Percentiles rank a stretch among this genome's conserved stretches.
phyloP scores from a whole-genome alignment of 805 yeast species.

The Ogataea corticis region DNA sequence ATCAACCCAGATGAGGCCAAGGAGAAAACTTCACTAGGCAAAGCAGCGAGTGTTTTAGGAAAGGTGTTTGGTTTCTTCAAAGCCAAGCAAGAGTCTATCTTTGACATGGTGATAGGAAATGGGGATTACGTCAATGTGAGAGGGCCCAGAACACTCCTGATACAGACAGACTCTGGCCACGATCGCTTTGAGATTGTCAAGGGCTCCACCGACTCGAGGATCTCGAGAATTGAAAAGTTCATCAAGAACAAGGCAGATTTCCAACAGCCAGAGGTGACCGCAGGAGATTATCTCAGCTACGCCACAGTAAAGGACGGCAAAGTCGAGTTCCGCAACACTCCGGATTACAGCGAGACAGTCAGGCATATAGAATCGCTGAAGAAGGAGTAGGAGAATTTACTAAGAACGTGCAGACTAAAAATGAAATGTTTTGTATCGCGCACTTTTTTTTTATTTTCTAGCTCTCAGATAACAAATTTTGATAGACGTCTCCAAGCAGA shows the following conservation, averaged over 20 bases:
- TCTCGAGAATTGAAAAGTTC: conserved; percentile 24
- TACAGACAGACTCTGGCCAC: conserved; percentile 44
- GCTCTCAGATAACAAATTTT: not conserved
- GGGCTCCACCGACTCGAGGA: not conserved
- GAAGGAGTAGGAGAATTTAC: conserved; percentile 8
- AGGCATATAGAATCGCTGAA: conserved; percentile 30
- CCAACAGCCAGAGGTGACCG: conserved; percentile 19
- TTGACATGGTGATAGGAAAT: conserved; percentile 32
- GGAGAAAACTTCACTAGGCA: not conserved
- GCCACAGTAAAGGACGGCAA: conserved; percentile 46
- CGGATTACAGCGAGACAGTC: conserved; percentile 41
- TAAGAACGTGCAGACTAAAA: conserved; percentile 2
- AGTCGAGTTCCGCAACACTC: conserved; percentile 45
- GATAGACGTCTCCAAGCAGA: not conserved
- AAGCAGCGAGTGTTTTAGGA: not conserved
- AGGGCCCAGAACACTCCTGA: conserved; percentile 55
- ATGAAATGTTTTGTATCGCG: no score
- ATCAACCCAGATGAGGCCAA: conserved; percentile 15
- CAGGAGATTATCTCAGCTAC: conserved; percentile 49
- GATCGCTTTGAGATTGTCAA: conserved; percentile 24
- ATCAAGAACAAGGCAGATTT: conserved; percentile 23
- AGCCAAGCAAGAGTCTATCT: conserved; percentile 4
- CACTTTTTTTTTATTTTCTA: no score
- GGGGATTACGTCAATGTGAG: conserved; percentile 48
- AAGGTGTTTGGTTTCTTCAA: not conserved